Base-by-base conservation (phyloP, 495 filamentous ascomycete genomes). In the Aspergillus conjunctus region DNA sequence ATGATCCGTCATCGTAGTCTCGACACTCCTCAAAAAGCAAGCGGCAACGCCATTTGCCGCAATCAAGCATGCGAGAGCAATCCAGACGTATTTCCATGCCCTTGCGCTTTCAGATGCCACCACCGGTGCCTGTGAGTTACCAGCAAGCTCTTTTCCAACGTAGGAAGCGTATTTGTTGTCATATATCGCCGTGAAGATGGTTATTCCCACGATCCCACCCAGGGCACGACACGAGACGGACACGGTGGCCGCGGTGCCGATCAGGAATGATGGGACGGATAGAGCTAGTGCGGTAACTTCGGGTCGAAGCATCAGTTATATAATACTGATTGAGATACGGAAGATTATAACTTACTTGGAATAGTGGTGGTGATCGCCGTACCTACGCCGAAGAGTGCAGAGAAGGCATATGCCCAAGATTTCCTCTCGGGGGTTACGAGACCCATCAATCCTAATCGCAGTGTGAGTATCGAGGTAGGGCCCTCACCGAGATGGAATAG, bases 161-260 rank as follows among this genome's bases (percentile, higher is more conserved):
- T 46, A 46, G 15, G 44, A 46, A 2, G 44, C 44, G 20, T 46
- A 46, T 46, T 46, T 46, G 10, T 46, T 46, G 17, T 46, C 20
- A 10, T 46, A 46, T 46, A 46, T 46, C 1, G 44, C 44, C 9
- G 44, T 46, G 44, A 20, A 46, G 17, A 46, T 46, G 9, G 44
- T 46, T 9, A 46, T 46, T 17, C 44, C 44, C 9, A 46, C 44
- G 44, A 46, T 46, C 2, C 44, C 44, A 10, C 44, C 44, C 12
- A 46, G 44, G 3, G 44, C 44, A 0, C 44, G 44, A 20, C 44
- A 46, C 9, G 44, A 46, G 17, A 46, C 20, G 44, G 44, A 46
- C 3, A 46, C 44, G 44, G 44, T 46, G 20, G 44, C 44, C 17
- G 44, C 44, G 44, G 44, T 46, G 44, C 44, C 44, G 44, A 46